Evolutionary conservation across 2,329 filamentous ascomycete genomes (phyloP), one percentile per base, ranked within the genome.

Genomic region (Ceratocystis huliohia): DNA sequence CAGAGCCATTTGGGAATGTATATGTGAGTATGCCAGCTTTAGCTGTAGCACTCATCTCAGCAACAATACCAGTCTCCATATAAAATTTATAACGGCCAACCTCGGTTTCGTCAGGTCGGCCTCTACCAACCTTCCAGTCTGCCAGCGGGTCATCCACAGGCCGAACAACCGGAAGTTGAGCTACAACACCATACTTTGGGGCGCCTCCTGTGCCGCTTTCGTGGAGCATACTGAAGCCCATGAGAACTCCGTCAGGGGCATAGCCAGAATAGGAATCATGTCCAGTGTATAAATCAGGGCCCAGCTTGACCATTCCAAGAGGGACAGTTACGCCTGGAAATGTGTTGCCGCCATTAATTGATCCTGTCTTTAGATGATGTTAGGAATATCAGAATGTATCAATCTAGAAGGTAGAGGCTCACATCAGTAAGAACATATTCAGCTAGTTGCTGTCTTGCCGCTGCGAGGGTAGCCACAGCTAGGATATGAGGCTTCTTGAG

Each of bases 131-230:
- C n/a, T 80, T 82, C 44, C 82, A 76, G 69, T 82, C 79, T 3
- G 75, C 77, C 28, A 88, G 74, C 1, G 84, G 84, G 67, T 87
- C 80, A 6, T 70, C 70, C 53, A 84, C 73, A 17, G 72, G 72
- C 0, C 82, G 82, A 0, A 80, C 70, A 0, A 83, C 73, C 0
- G 82, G 84, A 73, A 86, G 77, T 73, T 86, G 84, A 1, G 82
- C 77, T 41, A 86, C 81, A 1, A 87, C 83, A 3, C 86, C 86
- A 68, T 88, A 89, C 72, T 88, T 88, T 0, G 86, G 84, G 1
- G 84, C 84, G 1, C 86, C 86, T 6, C 86, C 86, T 0, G 85
- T 89, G 2, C 85, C 85, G 68, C 81, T 82, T 71, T 87, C 84
- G 69, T 87, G 85, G 71, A 87, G 82, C 80, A 87, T 78, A 67